Base-by-base conservation (phyloP, 495 filamentous ascomycete genomes). In the Aspergillus cristatus region DNA sequence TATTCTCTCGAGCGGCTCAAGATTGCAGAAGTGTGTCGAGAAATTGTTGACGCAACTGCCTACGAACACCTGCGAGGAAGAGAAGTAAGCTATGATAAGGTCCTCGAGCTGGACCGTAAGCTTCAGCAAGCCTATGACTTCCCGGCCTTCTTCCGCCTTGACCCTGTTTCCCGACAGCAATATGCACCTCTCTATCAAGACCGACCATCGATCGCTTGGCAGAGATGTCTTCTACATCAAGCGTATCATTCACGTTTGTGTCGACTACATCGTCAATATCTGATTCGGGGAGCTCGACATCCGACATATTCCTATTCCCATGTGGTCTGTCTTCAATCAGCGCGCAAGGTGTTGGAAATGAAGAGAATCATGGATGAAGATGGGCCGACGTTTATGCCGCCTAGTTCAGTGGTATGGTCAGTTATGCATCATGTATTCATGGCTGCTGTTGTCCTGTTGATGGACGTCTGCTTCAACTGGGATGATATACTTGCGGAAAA, bases 381-480 rank as follows among this genome's bases (percentile, higher is more conserved):
- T 17, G 51, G 56, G 13, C 54, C 55, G 5, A 12, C 34, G 1
- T 47, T 54, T 14, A 43, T 37, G 0, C 51, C 59, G 1, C 51
- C 55, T 13, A 55, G 50, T 25, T 57, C 57, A 0, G 46, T 52
- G 0, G 40, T 61, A 10, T 64, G 60, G 61, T 46, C 59, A 0
- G 50, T 70, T 7, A 57, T 72, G 51, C 53, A 65, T 30, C 58
- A 63, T 26, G 62, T 71, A 0, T 71, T 71, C 40, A 61, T 70
- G 53, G 65, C 70, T 11, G 57, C 54, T n/a, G 62, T 67, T 3
- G 64, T 63, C 6, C 34, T 72, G 3, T 34, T 74, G 7, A 60
- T 70, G 26, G 63, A 71, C 32, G 50, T 65, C 0, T 72, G 66
- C 36, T 60, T 65, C 42, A 69, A 67, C 34, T 60, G 58, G 47